Base-by-base conservation (phyloP, 805 yeast species). In the Teunomyces lycoperdinae region DNA sequence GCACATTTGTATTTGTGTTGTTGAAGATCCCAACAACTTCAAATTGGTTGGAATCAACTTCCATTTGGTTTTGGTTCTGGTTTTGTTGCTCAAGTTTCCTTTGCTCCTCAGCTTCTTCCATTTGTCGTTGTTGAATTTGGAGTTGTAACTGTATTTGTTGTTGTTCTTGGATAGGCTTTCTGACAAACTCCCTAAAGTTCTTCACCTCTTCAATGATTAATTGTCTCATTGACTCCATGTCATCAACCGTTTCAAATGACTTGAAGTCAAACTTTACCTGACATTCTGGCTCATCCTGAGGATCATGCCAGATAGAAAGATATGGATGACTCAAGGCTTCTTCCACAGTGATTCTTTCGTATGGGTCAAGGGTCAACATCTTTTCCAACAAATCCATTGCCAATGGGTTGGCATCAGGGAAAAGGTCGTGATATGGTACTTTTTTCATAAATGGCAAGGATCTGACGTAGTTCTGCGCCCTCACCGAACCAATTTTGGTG, bases 381-480 rank as follows among this genome's bases (percentile, higher is more conserved):
- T 74, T 79, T 47, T 83, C 84, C 47, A 72, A 52, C 45, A 72
- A 55, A 62, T 92, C 97, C 35, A 94, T 71, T 0, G 97, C 97
- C 55, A 80, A 77, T 4, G 95, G 95, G 56, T 88, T 88, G 1
- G 97, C 96, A 40, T 82, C 67, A 24, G 98, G 97, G 59, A 84
- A 92, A 38, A 92, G 55, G 46, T 75, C 76, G 41, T 64, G 58
- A 62, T 85, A 87, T n/a, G 89, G 89, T 0, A 89, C 81, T 55
- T 81, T 85, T 50, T 88, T 84, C 85, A 85, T 87, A 57, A 71
- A 83, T 6, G 97, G 96, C 52, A 94, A 71, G 35, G 90, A 83
- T 56, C 92, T 81, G 45, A 94, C 95, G 65, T 92, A 94, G 52
- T 88, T 87, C 64, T 90, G 96, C 3, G 97, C 97, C 57, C 96